Evolutionary conservation across 805 yeast genomes (phyloP).

Genomic region (Hanseniaspora nectarophila): DNA sequence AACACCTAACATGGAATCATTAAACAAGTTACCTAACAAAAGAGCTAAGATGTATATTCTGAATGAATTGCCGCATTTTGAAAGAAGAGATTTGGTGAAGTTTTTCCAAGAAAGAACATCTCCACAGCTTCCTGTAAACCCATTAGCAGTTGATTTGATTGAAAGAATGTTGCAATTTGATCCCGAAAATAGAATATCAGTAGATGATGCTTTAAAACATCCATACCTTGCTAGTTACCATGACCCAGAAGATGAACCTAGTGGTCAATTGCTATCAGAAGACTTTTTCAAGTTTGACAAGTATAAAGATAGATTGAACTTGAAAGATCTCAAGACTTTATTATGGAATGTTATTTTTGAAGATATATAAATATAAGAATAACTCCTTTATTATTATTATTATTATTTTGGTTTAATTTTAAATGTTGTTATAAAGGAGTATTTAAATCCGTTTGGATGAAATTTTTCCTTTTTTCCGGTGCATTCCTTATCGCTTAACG

Average conservation of each 20-base stretch:
- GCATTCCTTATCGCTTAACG: too few species aligned
- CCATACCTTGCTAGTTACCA: slow-evolving; percentile 83
- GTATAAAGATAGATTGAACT: slow-evolving; percentile 62
- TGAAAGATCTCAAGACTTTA: slow-evolving; percentile 65
- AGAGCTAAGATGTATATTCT: slow-evolving; percentile 78
- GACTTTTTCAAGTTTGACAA: slow-evolving; percentile 85
- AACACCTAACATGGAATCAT: slow-evolving; percentile 73
- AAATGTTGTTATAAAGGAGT: too few species aligned
- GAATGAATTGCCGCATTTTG: slow-evolving; percentile 59
- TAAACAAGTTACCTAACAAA: slow-evolving; percentile 58
- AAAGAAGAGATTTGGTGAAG: slow-evolving; percentile 28
- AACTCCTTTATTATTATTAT: too few species aligned
- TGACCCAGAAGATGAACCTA: slow-evolving; percentile 89
- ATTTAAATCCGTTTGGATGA: too few species aligned
- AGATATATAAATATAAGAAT: background rate
- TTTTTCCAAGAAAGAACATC: slow-evolving; percentile 12
- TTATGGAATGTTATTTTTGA: slow-evolving; percentile 60
- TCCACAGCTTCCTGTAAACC: slow-evolving; percentile 33
- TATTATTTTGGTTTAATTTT: too few species aligned
- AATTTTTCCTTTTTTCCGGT: too few species aligned
- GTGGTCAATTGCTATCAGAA: slow-evolving; percentile 67
- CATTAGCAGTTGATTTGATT: slow-evolving; percentile 56
- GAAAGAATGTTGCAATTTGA: slow-evolving; percentile 68
- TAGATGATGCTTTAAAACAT: slow-evolving; percentile 70
- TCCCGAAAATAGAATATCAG: slow-evolving; percentile 72